phyloP scores from a whole-genome alignment of 2,329 filamentous ascomycete species.

The Aspergillus tanneri region DNA sequence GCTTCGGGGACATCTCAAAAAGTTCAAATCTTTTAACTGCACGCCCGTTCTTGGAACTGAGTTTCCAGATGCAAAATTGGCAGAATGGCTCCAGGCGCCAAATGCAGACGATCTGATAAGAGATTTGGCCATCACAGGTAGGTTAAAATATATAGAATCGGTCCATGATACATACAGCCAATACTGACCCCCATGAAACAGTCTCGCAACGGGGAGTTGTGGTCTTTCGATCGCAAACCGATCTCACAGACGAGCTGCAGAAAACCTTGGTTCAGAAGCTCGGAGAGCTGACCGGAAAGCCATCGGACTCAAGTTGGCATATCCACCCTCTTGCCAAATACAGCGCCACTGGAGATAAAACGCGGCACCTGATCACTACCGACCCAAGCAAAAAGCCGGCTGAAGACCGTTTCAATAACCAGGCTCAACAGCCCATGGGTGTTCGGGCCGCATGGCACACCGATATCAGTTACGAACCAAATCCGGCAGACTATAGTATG shows the following conservation, averaged over 20 bases:
- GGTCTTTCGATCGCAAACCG: constrained; percentile 55
- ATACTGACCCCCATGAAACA: constrained; percentile 15
- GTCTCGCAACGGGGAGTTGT: constrained; percentile 56
- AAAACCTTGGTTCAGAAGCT: constrained; percentile 54
- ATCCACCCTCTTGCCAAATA: constrained; percentile 51
- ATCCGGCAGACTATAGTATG: constrained; percentile 50
- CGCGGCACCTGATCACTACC: constrained; percentile 53
- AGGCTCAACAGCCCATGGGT: too few species aligned
- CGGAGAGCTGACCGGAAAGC: constrained; percentile 50
- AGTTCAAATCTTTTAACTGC: constrained; percentile 49
- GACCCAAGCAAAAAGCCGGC: constrained; percentile 37
- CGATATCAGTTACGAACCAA: constrained; percentile 51
- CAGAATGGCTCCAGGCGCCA: constrained; percentile 49
- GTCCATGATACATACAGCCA: background rate
- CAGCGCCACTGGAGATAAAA: too few species aligned
- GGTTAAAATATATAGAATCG: background rate
- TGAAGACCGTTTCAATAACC: too few species aligned
- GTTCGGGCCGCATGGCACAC: constrained; percentile 48
- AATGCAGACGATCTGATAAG: constrained; percentile 38
- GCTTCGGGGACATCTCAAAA: constrained; percentile 42
- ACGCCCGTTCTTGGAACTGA: constrained; percentile 55
- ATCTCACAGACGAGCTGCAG: constrained; percentile 51
- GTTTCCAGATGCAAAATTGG: constrained; percentile 44
- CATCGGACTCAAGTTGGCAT: constrained; percentile 47
- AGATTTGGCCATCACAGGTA: constrained; percentile 38